phyloP scores from a whole-genome alignment of 805 yeast species.

The Wickerhamomyces queroliae region DNA sequence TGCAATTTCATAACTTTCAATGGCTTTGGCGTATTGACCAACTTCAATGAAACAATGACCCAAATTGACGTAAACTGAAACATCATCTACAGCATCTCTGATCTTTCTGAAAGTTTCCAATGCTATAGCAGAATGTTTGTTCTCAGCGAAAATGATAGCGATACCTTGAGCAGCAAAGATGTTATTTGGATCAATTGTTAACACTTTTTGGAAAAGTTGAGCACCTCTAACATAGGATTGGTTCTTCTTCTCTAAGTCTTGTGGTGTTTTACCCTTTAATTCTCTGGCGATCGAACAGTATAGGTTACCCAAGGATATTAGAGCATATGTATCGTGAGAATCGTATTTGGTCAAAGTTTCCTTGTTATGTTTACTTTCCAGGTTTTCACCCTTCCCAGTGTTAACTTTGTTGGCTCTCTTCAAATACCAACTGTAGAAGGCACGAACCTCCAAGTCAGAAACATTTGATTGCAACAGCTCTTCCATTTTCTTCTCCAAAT shows the following conservation, averaged over 20 bases:
- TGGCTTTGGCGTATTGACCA: slow-evolving; percentile 77
- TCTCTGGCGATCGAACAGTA: slow-evolving; percentile 82
- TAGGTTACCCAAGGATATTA: slow-evolving; percentile 84
- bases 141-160: slow-evolving; percentile 88
- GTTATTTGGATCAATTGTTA: slow-evolving; percentile 76
- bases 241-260: slow-evolving; percentile 52
- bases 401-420: slow-evolving; percentile 44
- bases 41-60: slow-evolving; percentile 85
- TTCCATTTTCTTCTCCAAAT: slow-evolving; percentile 47
- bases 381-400: slow-evolving; percentile 39
- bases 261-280: slow-evolving; percentile 39
- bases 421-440: slow-evolving; percentile 90
- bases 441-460: slow-evolving; percentile 74
- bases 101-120: slow-evolving; percentile 82
- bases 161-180: slow-evolving; percentile 98
- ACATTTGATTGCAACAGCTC: slow-evolving; percentile 46
- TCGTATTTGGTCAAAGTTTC: slow-evolving; percentile 77
- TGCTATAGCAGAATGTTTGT: slow-evolving; percentile 67
- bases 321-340: slow-evolving; percentile 85
- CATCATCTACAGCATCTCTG: slow-evolving; percentile 83
- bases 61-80: slow-evolving; percentile 74
- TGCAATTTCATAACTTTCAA: slow-evolving; percentile 84
- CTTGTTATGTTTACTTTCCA: slow-evolving; percentile 77
- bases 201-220: slow-evolving; percentile 83
- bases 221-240: slow-evolving; percentile 86